These are phyloP conservation scores for Quercus tomentella DNA, from an alignment of 331 rosid species.

Conservation along the genomic window DNA sequence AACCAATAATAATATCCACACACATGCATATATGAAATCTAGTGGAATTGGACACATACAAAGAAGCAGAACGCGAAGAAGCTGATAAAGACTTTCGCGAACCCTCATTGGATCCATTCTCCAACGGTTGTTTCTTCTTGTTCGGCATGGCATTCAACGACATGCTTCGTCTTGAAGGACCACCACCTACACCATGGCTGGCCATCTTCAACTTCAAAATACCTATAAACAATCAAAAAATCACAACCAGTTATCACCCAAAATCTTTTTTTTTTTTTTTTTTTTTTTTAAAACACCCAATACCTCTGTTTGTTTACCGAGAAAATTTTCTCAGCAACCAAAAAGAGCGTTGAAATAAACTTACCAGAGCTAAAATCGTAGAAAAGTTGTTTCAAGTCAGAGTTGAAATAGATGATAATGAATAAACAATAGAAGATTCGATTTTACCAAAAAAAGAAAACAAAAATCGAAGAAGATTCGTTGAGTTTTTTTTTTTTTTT, in stretches of 20 bases:
- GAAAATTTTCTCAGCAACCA: neutral
- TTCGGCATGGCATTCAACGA: slow-evolving; percentile 19
- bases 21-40: neutral
- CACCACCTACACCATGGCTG: slow-evolving; percentile 32
- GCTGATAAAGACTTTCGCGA: slow-evolving; percentile 44
- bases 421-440: neutral
- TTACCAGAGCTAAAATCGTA: neutral
- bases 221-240: slow-evolving; percentile 16
- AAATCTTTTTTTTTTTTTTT: too few species aligned
- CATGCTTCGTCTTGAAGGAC: slow-evolving; percentile 58
- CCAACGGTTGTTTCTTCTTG: slow-evolving; percentile 51
- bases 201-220: slow-evolving; percentile 51
- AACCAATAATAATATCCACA: neutral
- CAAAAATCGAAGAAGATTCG: too few species aligned
- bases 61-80: slow-evolving; percentile 28
- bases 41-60: slow-evolving; percentile 27
- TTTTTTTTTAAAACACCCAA: neutral
- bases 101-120: slow-evolving; percentile 37
- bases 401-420: neutral
- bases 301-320: neutral
- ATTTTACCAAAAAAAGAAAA: too few species aligned
- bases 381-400: neutral
- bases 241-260: neutral
- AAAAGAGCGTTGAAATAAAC: neutral
- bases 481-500: too few species aligned